A percentile compares a stretch with the other conserved stretches of the same genome.
These are phyloP conservation scores for Trichothecium roseum DNA, from an alignment of 2,329 filamentous ascomycete species.

Conservation along the genomic window DNA sequence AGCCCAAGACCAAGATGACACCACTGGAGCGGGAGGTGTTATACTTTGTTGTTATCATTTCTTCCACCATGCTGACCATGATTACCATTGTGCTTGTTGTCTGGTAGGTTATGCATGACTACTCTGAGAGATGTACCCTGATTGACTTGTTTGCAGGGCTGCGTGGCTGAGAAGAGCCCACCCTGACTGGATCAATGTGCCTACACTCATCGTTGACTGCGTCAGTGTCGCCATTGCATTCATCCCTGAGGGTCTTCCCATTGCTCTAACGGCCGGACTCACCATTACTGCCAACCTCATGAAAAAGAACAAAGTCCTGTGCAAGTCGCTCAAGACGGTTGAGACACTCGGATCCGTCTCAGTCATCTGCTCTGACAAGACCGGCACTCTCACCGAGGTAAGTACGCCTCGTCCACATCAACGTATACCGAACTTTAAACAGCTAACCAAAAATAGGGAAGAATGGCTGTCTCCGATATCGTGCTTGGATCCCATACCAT, in stretches of 20 bases:
- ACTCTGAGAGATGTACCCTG: no score
- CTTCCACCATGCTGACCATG: conserved; percentile 55
- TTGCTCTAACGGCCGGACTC: conserved; percentile 58
- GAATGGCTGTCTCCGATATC: conserved; percentile 64
- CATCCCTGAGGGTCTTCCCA: conserved; percentile 64
- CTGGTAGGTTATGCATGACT: conserved; percentile 55
- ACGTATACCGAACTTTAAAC: no score
- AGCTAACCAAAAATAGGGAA: conserved; percentile 37
- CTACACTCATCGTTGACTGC: conserved; percentile 61
- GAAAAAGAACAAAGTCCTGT: conserved; percentile 66
- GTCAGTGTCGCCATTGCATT: conserved; percentile 66
- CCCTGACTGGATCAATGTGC: conserved; percentile 62
- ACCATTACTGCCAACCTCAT: conserved; percentile 71
- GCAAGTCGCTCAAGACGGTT: conserved; percentile 71
- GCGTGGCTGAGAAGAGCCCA: conserved; percentile 58
- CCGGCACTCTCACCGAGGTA: conserved; percentile 55
- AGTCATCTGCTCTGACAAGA: conserved; percentile 69
- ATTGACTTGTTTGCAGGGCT: conserved; percentile 33
- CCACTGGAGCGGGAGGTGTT: conserved; percentile 63
- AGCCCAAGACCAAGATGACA: conserved; percentile 57
- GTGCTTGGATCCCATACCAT: conserved; percentile 42
- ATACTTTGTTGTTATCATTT: conserved; percentile 62
- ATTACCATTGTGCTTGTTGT: conserved; percentile 54
- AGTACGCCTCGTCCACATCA: conserved; percentile 6
- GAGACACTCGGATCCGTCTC: conserved; percentile 66